Conservation (phyloP, 1,139 yeast species). For the Scheffersomyces titani region DNA sequence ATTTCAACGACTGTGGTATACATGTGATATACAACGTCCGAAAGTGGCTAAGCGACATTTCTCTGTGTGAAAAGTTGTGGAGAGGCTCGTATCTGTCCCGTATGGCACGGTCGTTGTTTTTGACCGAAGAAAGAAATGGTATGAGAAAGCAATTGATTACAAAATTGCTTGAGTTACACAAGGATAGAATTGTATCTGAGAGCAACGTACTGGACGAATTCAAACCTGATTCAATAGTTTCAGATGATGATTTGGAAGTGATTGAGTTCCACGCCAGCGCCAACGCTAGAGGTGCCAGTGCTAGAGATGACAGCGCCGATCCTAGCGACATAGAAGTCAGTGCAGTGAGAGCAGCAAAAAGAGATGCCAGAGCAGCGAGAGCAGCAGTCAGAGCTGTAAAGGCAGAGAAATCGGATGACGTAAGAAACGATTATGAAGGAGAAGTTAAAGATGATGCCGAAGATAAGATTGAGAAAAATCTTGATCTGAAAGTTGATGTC, state of each 20-base stretch:
- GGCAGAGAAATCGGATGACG: conserved; percentile 3
- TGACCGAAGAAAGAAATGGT: conserved; percentile 32
- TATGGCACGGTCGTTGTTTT: conserved; percentile 17
- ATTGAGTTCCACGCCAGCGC: conserved; percentile 15
- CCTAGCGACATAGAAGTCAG: background rate
- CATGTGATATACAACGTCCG: conserved; percentile 82
- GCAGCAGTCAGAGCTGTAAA: background rate
- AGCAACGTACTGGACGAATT: conserved; percentile 2
- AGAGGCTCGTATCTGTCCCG: conserved; percentile 18
- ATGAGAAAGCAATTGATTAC: conserved; percentile 34
- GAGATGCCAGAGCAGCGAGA: background rate
- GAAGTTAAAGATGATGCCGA: conserved; percentile 11
- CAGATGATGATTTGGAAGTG: conserved; percentile 26
- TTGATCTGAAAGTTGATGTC: background rate
- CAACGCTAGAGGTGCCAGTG: background rate
- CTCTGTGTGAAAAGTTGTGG: conserved; percentile 56
- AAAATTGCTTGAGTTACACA: conserved; percentile 27
- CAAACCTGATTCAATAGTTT: conserved; percentile 2
- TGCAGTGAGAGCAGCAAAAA: background rate
- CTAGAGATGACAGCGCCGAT: background rate
- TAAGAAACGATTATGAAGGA: conserved; percentile 12
- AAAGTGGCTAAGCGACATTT: conserved; percentile 58
- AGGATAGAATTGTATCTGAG: conserved; percentile 10
- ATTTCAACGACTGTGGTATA: conserved; percentile 93
- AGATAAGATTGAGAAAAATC: background rate